Evolutionary conservation across 2,329 filamentous ascomycete species (phyloP).

Genomic region (Penicillium sp.): DNA sequence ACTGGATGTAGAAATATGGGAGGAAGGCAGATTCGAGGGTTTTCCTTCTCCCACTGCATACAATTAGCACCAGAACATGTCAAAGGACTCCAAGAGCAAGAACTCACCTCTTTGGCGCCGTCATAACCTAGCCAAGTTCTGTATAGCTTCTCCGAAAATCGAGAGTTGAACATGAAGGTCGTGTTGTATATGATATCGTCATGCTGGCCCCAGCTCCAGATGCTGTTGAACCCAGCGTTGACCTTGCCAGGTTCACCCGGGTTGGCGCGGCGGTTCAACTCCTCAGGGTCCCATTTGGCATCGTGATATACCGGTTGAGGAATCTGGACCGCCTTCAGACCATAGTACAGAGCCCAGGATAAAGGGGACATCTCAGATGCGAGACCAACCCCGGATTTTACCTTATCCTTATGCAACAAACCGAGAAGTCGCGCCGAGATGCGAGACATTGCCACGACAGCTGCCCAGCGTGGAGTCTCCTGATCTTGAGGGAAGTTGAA

Average conservation of each 20-base stretch:
- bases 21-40: constrained; percentile 9
- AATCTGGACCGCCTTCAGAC: constrained; percentile 17
- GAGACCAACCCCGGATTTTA: constrained; percentile 3
- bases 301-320: constrained; percentile 14
- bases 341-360: constrained; percentile 17
- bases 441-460: constrained; percentile 16
- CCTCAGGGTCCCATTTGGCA: constrained; percentile 9
- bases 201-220: constrained; percentile 11
- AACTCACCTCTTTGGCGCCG: constrained; percentile 2
- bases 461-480: constrained; percentile 8
- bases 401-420: constrained; percentile 7
- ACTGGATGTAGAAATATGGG: constrained; percentile 15
- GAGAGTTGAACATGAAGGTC: constrained; percentile 14
- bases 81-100: background rate
- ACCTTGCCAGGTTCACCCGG: constrained; percentile 9
- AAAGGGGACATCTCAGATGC: constrained; percentile 17
- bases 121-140: constrained; percentile 15
- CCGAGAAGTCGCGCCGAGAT: constrained; percentile 8
- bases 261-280: constrained; percentile 9
- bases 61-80: background rate
- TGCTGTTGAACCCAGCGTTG: constrained; percentile 10
- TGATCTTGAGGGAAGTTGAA: constrained; percentile 13
- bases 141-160: constrained; percentile 10
- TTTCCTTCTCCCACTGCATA: constrained; percentile 8
- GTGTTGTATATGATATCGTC: constrained; percentile 12